Evolutionary conservation across 2,329 filamentous ascomycete genomes (phyloP), one percentile per base, ranked within the genome.

Genomic region (Amesomyces nigricolor): DNA sequence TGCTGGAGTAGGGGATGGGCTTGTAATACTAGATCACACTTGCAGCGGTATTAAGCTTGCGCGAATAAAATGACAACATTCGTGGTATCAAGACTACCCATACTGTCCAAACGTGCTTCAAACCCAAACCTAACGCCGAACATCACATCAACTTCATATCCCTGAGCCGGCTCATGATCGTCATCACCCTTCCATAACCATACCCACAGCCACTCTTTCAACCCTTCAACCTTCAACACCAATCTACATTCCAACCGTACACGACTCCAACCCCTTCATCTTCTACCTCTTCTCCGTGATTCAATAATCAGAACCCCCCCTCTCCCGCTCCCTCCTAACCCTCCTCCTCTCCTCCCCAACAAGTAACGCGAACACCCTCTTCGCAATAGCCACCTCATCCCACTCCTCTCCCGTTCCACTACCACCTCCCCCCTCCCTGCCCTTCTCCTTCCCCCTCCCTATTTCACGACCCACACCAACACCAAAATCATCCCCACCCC

Each of bases 1-100:
- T 95, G 79, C 78, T 99, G 65, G 94, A 99, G 80, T 99, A 47
- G 47, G 52, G 45, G 49, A 50, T 52, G 35, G 43, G 38, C 35
- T 35, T 56, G 54, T 54, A 58, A 51, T 51, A 54, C 17, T 51
- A 58, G 29, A 16, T 11, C 2, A 39, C 10, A 47, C n/a, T 17
- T 35, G 32, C 19, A 16, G 19, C 10, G 8, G 10, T 14, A 35
- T 9, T 10, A 7, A 35, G 32, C 32, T 35, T 3, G 32, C 32
- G 32, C 11, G 32, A 35, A 9, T 35, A 7, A 35, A 35, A 35
- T 13, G 32, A 35, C 32, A 13, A 35, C 32, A 35, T 35, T 35
- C 32, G 32, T 35, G 32, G 32, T 35, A 35, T 35, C 32, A 35
- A 35, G 32, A 5, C 14, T 35, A 16, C 19, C 17, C 35, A 16